Conservation (phyloP, 768 basidiomycete genomes). For the Serendipita vermifera region DNA sequence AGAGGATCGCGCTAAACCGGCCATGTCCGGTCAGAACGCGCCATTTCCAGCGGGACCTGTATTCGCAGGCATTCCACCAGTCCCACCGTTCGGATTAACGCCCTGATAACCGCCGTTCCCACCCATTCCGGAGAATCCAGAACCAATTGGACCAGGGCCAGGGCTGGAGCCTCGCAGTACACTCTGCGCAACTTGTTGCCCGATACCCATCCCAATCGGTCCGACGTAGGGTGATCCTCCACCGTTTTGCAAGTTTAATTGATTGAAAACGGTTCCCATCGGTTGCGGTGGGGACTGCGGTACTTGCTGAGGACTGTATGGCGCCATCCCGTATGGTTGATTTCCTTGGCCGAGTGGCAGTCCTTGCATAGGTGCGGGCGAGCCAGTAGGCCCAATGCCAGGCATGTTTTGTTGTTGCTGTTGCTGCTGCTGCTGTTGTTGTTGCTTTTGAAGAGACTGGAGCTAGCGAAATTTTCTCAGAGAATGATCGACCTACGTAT, state of each 20-base stretch:
- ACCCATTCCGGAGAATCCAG: not conserved
- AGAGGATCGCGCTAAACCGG: not conserved
- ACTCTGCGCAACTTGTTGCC: not conserved
- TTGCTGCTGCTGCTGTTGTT: slow-evolving; percentile 33
- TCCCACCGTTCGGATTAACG: not conserved
- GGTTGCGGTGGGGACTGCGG: not conserved
- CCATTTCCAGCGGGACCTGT: too few species aligned
- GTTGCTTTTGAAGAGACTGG: slow-evolving; percentile 72
- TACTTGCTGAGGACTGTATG: not conserved
- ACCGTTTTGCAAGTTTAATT: not conserved
- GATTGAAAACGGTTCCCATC: not conserved
- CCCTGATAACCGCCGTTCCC: not conserved
- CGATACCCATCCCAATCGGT: not conserved
- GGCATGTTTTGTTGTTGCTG: slow-evolving; percentile 28
- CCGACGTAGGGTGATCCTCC: not conserved
- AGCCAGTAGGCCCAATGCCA: not conserved
- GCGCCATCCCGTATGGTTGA: slow-evolving; percentile 2
- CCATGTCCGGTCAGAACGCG: not conserved
- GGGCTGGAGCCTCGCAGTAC: slow-evolving; percentile 1
- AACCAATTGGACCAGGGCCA: slow-evolving; percentile 1
- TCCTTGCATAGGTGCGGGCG: not conserved
- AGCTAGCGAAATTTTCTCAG: slow-evolving; percentile 32
- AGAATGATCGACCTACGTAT: not conserved
- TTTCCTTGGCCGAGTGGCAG: not conserved
- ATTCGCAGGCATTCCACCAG: too few species aligned